Evolutionary conservation across 2,329 filamentous ascomycete genomes (phyloP).

Genomic region (Xylariaceae sp.): DNA sequence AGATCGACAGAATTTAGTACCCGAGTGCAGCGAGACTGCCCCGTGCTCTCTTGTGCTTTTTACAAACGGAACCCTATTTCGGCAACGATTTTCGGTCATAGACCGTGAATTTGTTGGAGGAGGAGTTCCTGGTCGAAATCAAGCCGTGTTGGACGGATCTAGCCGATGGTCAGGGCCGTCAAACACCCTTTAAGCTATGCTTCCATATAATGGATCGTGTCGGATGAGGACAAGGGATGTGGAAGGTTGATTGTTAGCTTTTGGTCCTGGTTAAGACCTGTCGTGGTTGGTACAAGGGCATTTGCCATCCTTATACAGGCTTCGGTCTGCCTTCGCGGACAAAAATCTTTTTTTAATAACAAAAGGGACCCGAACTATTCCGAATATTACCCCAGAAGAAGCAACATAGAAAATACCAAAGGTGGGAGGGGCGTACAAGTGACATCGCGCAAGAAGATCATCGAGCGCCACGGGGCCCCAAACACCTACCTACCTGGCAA

Average conservation of each 20-base stretch:
- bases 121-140: not conserved
- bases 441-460: not conserved
- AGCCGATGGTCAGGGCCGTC: not conserved
- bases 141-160: no score
- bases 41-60: no score
- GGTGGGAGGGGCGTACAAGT: no score
- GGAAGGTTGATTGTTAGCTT: conserved; percentile 6
- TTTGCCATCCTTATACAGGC: no score
- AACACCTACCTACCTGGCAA: no score
- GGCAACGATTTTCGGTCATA: conserved; percentile 2
- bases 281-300: no score
- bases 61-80: not conserved
- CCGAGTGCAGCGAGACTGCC: no score
- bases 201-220: conserved; percentile 5
- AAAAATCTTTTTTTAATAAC: not conserved
- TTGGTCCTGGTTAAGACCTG: not conserved
- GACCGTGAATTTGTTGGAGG: not conserved
- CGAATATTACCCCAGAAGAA: no score
- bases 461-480: no score
- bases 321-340: no score
- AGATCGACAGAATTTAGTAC: no score
- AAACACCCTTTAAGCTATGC: not conserved
- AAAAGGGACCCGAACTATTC: no score
- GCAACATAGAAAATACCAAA: not conserved
- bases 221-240: not conserved